Evolutionary conservation across 2,329 filamentous ascomycete species (phyloP).

Genomic region (Dactylellina parvicollis): DNA sequence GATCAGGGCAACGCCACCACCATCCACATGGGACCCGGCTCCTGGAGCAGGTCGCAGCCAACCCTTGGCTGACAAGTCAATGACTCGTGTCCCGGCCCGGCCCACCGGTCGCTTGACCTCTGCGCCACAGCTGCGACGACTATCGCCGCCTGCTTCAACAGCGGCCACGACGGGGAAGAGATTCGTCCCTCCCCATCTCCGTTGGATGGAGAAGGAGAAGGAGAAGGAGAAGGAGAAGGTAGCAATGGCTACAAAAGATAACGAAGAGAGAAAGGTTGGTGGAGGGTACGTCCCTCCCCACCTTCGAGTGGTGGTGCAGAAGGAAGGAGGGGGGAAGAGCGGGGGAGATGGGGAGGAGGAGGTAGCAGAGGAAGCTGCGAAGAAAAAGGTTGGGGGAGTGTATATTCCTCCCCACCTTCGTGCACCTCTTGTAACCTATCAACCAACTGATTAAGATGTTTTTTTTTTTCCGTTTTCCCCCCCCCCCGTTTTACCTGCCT

Average conservation of each 20-base stretch:
- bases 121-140: not conserved
- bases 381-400: not conserved
- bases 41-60: not conserved
- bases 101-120: not conserved
- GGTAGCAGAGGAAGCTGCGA: not conserved
- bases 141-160: not conserved
- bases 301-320: conserved; percentile 7
- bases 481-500: not conserved
- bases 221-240: not conserved
- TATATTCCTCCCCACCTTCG: conserved; percentile 41
- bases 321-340: not conserved
- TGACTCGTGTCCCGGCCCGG: too few species aligned
- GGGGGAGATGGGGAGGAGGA: not conserved
- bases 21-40: not conserved
- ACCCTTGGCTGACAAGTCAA: too few species aligned
- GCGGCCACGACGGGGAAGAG: not conserved
- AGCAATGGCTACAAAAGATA: not conserved
- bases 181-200: conserved; percentile 17
- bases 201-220: not conserved
- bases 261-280: not conserved
- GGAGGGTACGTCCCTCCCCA: conserved; percentile 15
- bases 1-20: conserved; percentile 22
- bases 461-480: not conserved
- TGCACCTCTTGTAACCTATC: not conserved
- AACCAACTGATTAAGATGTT: not conserved